phyloP scores from a whole-genome alignment of 345 rosid species.

The Rhodamnia rubescens region DNA sequence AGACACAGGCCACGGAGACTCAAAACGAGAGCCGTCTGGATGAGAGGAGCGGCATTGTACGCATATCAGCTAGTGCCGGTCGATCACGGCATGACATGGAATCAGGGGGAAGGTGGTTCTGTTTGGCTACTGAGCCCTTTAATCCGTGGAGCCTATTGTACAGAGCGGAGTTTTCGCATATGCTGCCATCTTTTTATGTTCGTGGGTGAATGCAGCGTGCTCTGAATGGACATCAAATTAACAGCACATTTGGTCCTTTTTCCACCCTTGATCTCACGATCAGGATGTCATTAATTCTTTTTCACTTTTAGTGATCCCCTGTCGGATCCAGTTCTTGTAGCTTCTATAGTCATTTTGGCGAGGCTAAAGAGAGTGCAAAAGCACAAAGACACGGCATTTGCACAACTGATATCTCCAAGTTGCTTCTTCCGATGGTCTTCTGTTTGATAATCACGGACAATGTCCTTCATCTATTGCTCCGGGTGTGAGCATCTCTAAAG shows the following conservation, averaged over 20 bases:
- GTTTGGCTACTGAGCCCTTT: not conserved
- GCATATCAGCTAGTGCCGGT: not conserved
- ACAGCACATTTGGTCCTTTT: not conserved
- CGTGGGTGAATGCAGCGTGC: not conserved
- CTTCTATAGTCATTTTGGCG: not conserved
- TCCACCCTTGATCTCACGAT: not conserved
- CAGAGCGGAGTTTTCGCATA: no score
- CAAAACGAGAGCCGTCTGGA: not conserved
- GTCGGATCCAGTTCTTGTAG: not conserved
- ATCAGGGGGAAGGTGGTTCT: constrained; percentile 35
- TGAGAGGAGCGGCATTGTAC: not conserved
- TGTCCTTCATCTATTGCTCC: not conserved
- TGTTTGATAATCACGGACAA: not conserved
- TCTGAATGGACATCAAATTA: not conserved
- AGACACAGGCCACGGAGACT: not conserved
- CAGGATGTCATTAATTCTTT: not conserved
- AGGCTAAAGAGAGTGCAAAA: not conserved
- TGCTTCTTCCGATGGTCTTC: not conserved
- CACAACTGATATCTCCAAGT: not conserved
- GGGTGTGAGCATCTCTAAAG: not conserved
- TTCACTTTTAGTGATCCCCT: not conserved
- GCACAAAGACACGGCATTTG: not conserved
- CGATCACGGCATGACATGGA: constrained; percentile 8
- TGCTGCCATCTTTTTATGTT: not conserved
- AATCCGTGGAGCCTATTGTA: not conserved